Conservation (phyloP, 352 stramenopile species). For the Phytophthora foliorum region DNA sequence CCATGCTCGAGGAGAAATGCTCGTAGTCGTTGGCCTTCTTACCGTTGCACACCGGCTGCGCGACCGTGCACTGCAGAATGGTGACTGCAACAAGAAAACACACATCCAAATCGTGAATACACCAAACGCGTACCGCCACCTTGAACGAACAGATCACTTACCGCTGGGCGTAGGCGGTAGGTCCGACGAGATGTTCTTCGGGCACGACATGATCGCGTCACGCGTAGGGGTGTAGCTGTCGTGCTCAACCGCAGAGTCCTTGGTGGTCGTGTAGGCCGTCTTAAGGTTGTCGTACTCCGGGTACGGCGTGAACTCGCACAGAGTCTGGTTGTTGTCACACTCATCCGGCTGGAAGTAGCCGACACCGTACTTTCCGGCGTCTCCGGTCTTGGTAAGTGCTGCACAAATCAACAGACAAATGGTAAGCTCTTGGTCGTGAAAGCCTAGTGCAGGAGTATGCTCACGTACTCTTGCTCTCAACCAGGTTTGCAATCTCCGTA, state of each 20-base stretch:
- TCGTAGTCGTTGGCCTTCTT: conserved; percentile 43
- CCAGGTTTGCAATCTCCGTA: conserved; percentile 68
- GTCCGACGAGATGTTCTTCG: conserved; percentile 50
- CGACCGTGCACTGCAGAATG: conserved; percentile 45
- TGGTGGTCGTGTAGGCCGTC: conserved; percentile 59
- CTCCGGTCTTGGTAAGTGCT: conserved; percentile 55
- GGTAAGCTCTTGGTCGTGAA: neutral
- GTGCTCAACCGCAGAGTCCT: conserved; percentile 51
- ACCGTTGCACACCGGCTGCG: conserved; percentile 53
- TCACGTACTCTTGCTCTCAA: conserved; percentile 42
- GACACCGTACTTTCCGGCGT: conserved; percentile 69
- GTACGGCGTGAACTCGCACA: conserved; percentile 69
- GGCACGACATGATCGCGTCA: conserved; percentile 47
- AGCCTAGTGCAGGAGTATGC: neutral
- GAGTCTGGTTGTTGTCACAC: conserved; percentile 58
- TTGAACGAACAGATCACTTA: conserved; percentile 9
- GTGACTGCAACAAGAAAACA: conserved; percentile 25
- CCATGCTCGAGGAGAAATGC: conserved; percentile 17
- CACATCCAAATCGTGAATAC: neutral
- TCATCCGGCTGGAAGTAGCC: conserved; percentile 73
- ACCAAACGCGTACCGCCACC: neutral
- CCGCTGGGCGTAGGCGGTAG: conserved; percentile 52
- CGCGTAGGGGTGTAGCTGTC: conserved; percentile 53
- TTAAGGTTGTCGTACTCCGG: conserved; percentile 72
- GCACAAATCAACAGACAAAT: neutral